Base-by-base conservation (phyloP, 164 flowering plant species). In the Paratinospora sagittata region DNA sequence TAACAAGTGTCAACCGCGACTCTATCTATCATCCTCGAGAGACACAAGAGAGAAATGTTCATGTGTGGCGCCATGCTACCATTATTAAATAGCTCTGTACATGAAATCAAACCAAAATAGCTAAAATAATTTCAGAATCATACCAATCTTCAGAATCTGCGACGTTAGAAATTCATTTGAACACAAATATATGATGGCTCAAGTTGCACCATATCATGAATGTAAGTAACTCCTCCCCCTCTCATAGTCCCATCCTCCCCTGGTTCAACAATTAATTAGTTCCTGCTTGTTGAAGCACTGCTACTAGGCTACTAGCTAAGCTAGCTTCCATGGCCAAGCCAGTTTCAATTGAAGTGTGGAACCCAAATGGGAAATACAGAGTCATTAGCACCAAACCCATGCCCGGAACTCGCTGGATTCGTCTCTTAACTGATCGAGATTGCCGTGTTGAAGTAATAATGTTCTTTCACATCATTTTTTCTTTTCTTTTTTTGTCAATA, bases 381-480 rank as follows among this genome's bases (percentile, higher is more conserved):
- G 97, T 92, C 23, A 77, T 95, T 37, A 92, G 98, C 88, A 92
- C 96, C 13, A 95, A 95, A 69, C 77, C 97, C 66, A 95, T 92
- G 98, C 98, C 98, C 0, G 97, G 98, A 58, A 92, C 97, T 70
- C 83, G 97, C 16, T 92, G 98, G 98, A 91, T 95, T 81, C 88
- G 88, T 74, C 93, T 95, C 72, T 74, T 95, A 64, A 79, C 87
- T 23, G 88, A 90, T 49, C 94, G 91, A 70, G 96, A 88, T 71
- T 90, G 94, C 75, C 90, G 97, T 4, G 83, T 95, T n/a, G 97
- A 95, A 82, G 98, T 92, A 81, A 72, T 27, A 11, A 19, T 27
- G 62, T 34, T 73, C 26, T n/a, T n/a, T n/a, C 10, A 49, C 43
- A 39, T 7, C 43, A 9, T 39, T 58, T 27, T 55, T 47, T 43